Conservation (phyloP, 306 rosid genomes). For the Albizia julibrissin region DNA sequence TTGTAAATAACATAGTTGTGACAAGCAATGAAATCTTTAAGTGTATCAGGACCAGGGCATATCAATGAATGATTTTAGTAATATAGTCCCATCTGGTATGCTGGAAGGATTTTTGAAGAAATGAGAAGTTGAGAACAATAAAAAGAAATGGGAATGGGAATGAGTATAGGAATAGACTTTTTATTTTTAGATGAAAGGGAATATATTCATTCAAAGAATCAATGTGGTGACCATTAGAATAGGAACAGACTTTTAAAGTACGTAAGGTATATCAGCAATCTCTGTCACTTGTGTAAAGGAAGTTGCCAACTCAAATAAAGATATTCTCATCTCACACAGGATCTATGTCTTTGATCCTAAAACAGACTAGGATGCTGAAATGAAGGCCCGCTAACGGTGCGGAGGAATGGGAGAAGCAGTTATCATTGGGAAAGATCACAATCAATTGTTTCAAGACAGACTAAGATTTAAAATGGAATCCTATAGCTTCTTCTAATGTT, state of each 20-base stretch:
- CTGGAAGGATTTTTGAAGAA: no score
- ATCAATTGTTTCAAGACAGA: neutral
- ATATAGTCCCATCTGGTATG: neutral
- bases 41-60: neutral
- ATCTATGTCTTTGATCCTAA: neutral
- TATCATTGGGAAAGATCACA: neutral
- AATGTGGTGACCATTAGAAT: no score
- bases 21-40: no score
- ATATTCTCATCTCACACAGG: neutral
- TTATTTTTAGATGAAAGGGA: no score
- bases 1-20: no score
- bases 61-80: neutral
- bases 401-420: neutral
- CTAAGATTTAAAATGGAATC: neutral
- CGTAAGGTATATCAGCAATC: neutral
- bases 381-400: neutral
- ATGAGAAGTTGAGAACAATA: no score
- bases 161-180: no score
- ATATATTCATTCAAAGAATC: no score
- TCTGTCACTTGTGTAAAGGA: neutral
- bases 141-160: no score
- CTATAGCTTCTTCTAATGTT: no score
- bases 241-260: no score
- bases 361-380: neutral
- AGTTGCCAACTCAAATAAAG: neutral